Conservation (phyloP, 139 green algal species). For the Ettlia oleoabundans region DNA sequence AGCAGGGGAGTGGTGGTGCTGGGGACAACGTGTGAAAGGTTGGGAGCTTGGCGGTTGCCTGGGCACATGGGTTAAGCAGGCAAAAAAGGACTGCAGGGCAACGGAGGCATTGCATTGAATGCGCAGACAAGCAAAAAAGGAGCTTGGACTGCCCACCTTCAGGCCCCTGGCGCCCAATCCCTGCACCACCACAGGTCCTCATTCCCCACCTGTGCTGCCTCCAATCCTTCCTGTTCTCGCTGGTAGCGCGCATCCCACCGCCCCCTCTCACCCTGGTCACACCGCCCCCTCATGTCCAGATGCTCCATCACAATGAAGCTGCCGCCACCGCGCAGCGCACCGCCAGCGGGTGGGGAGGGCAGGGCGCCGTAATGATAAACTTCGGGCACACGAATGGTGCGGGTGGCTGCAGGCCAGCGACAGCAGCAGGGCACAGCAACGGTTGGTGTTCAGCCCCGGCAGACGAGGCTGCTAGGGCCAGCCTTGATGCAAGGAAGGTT, state of each 20-base stretch:
- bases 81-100: too few species aligned
- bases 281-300: slow-evolving; percentile 71
- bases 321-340: slow-evolving; percentile 41
- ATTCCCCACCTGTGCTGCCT: too few species aligned
- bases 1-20: not conserved
- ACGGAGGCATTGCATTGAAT: too few species aligned
- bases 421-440: not conserved
- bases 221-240: too few species aligned
- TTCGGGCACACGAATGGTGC: slow-evolving; percentile 69
- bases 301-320: slow-evolving; percentile 97
- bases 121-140: too few species aligned
- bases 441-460: not conserved
- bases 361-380: slow-evolving; percentile 71
- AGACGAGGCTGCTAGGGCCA: not conserved
- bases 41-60: not conserved
- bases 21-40: not conserved
- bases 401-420: slow-evolving; percentile 64
- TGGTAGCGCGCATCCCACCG: too few species aligned
- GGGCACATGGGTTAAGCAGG: too few species aligned
- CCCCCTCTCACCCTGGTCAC: slow-evolving; percentile 22
- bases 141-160: too few species aligned
- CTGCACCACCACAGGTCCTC: too few species aligned
- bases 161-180: too few species aligned
- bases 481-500: not conserved
- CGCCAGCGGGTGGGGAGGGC: slow-evolving; percentile 30